phyloP scores from a whole-genome alignment of 2,329 filamentous ascomycete genomes.

The Cadophora gregata region DNA sequence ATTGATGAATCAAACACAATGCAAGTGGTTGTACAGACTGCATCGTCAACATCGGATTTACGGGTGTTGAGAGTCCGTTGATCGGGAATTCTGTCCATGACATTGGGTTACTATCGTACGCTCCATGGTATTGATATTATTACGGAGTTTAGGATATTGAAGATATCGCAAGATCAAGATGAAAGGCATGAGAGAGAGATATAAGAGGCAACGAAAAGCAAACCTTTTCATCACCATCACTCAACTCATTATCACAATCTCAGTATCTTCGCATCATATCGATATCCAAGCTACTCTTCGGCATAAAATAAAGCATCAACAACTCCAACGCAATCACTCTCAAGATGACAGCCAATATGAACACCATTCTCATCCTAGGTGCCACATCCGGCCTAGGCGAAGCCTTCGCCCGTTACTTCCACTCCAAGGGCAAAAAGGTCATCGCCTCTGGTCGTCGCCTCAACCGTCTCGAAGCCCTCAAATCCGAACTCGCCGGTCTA shows the following conservation, averaged over 20 bases:
- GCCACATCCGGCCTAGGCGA: constrained; percentile 37
- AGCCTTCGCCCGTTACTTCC: constrained; percentile 32
- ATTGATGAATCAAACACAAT: not conserved
- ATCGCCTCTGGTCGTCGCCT: constrained; percentile 35
- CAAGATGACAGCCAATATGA: constrained; percentile 38
- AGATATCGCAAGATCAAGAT: not conserved
- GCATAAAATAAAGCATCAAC: not conserved
- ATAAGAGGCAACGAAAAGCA: not conserved
- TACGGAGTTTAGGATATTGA: not conserved
- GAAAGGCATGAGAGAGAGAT: not conserved
- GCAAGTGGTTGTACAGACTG: not conserved
- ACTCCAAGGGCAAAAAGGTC: constrained; percentile 32
- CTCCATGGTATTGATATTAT: not conserved
- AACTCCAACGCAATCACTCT: not conserved
- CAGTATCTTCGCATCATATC: not conserved
- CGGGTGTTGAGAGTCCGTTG: not conserved
- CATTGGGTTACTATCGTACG: not conserved
- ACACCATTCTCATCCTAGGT: constrained; percentile 44
- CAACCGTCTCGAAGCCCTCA: constrained; percentile 34
- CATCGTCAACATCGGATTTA: not conserved
- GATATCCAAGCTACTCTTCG: not conserved
- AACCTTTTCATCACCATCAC: not conserved
- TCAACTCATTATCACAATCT: not conserved
- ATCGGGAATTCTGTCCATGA: not conserved
- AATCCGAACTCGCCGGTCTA: constrained; percentile 42